phyloP scores from a whole-genome alignment of 2,329 filamentous ascomycete species.

The Colletotrichum sp. region DNA sequence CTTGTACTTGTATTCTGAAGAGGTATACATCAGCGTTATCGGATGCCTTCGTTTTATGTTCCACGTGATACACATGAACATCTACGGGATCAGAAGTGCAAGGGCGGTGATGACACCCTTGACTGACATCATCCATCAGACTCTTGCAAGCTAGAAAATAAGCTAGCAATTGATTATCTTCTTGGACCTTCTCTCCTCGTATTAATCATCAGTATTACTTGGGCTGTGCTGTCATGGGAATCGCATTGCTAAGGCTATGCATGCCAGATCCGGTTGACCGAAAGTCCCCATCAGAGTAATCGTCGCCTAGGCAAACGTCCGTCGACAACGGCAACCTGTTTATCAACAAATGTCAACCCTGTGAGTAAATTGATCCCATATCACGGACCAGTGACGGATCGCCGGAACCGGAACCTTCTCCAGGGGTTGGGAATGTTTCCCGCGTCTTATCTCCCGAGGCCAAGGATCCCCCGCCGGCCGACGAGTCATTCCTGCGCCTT shows the following conservation, averaged over 20 bases:
- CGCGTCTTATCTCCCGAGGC: slow-evolving; percentile 2
- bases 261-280: neutral
- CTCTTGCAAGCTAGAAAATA: neutral
- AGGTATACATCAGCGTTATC: neutral
- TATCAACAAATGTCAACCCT: neutral
- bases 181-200: neutral
- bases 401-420: slow-evolving; percentile 16
- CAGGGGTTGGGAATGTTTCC: neutral
- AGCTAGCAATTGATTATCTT: neutral
- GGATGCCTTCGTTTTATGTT: neutral
- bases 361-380: neutral
- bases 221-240: neutral
- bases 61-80: neutral
- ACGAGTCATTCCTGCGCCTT: slow-evolving; percentile 4
- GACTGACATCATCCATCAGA: neutral
- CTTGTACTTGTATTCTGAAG: too few relatives aligned
- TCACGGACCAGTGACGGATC: neutral
- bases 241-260: neutral
- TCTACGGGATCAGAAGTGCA: neutral
- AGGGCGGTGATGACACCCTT: neutral
- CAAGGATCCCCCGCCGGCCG: neutral
- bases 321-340: neutral
- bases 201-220: neutral
- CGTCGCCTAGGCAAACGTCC: neutral
- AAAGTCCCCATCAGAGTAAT: neutral